Conservation (phyloP, 31 red algal species). For the Endocladia muricata region DNA sequence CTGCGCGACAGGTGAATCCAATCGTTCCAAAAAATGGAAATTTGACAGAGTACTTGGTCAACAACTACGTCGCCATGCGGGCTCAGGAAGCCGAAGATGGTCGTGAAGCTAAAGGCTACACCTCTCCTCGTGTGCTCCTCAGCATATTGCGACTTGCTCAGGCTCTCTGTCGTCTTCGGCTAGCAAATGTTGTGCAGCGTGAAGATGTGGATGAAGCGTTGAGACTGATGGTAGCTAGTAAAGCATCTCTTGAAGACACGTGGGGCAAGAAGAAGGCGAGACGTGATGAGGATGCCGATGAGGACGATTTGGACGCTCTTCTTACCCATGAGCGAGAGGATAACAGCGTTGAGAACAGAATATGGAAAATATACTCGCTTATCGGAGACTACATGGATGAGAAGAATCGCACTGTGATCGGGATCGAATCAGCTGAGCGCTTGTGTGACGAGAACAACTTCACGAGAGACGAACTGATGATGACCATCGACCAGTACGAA, state of each 20-base stretch:
- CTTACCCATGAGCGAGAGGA: conserved; percentile 13
- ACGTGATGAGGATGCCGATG: conserved; percentile 59
- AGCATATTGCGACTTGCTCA: conserved; percentile 91
- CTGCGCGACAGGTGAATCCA: conserved; percentile 67
- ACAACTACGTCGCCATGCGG: conserved; percentile 92
- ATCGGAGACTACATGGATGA: conserved; percentile 65
- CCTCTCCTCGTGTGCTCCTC: conserved; percentile 84
- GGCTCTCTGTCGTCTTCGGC: conserved; percentile 84
- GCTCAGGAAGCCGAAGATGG: conserved; percentile 78
- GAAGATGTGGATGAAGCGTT: conserved; percentile 96
- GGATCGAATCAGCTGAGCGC: conserved; percentile 66
- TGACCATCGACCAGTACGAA: conserved; percentile 83
- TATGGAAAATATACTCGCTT: conserved; percentile 62
- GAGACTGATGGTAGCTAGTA: conserved; percentile 77
- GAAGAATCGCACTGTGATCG: conserved; percentile 45
- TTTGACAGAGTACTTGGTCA: conserved; percentile 87
- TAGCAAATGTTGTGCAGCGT: conserved; percentile 45
- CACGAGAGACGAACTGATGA: conserved; percentile 66
- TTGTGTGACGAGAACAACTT: conserved; percentile 67
- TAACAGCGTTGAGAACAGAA: conserved; percentile 13
- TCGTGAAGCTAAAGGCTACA: conserved; percentile 76
- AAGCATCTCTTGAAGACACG: conserved; percentile 67
- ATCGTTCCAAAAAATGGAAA: conserved; percentile 60
- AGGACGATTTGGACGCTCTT: conserved; percentile 37
- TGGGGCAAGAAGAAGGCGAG: conserved; percentile 6